Percentiles rank a stretch among this genome's conserved stretches.
Evolutionary conservation across 805 yeast genomes (phyloP).

Genomic region (Monosporozyma servazzii): DNA sequence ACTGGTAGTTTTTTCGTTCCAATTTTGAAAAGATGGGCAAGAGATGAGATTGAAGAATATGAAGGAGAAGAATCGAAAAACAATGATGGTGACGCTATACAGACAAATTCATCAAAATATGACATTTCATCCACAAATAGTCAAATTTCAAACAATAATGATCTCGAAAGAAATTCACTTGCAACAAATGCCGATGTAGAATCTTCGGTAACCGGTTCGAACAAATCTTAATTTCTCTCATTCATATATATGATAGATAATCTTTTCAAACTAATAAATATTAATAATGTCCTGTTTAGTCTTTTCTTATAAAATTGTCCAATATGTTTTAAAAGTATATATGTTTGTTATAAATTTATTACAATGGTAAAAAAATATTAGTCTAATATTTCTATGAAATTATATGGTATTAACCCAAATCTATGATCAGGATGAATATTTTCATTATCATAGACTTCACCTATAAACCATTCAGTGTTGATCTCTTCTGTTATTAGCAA

Average conservation of each 20-base stretch:
- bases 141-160: background rate
- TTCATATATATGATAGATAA: background rate
- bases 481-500: conserved; percentile 23
- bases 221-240: background rate
- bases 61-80: conserved; percentile 7
- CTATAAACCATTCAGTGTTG: conserved; percentile 28
- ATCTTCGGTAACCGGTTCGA: background rate
- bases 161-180: background rate
- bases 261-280: background rate
- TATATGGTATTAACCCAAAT: conserved; percentile 21
- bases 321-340: background rate
- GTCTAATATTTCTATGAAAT: conserved; percentile 11
- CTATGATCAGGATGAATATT: conserved; percentile 13
- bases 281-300: background rate
- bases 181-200: background rate
- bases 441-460: conserved; percentile 27
- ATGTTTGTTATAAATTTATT: background rate
- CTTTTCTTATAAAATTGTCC: background rate
- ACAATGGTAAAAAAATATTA: background rate
- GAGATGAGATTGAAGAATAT: conserved; percentile 16
- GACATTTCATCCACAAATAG: background rate
- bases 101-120: background rate
- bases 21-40: conserved; percentile 59
- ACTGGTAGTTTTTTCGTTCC: conserved; percentile 66
- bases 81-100: conserved; percentile 1